Conservation (phyloP, 2,329 filamentous ascomycete genomes). For the Amesomyces nigricolor region DNA sequence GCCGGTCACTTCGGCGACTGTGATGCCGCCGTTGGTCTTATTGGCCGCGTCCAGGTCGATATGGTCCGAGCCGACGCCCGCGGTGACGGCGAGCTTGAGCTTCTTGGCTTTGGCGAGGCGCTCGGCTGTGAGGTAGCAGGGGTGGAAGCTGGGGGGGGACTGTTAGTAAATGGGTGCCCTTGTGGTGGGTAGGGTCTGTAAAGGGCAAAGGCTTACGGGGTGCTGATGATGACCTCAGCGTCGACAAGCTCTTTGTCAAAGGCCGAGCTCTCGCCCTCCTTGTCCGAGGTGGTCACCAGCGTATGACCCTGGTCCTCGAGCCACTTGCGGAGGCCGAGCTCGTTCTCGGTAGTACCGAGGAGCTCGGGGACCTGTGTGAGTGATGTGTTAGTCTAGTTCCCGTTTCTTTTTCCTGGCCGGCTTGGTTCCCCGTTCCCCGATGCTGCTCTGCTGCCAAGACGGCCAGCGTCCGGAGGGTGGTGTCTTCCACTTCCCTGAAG, state of each 20-base stretch:
- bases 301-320: constrained; percentile 96
- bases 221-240: constrained; percentile 98
- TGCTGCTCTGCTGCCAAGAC: background rate
- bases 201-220: constrained; percentile 56
- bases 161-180: too few relatives aligned
- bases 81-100: constrained; percentile 93
- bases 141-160: constrained; percentile 69
- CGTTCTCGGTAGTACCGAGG: constrained; percentile 94
- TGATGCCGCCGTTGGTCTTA: constrained; percentile 96
- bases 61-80: constrained; percentile 97
- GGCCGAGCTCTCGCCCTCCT: constrained; percentile 84
- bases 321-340: constrained; percentile 96
- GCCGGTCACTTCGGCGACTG: constrained; percentile 94
- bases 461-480: background rate
- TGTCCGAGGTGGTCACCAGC: constrained; percentile 94
- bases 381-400: background rate
- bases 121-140: constrained; percentile 93
- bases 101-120: constrained; percentile 98
- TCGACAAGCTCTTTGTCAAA: constrained; percentile 96
- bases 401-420: background rate
- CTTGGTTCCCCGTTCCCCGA: background rate
- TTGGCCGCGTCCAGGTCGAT: constrained; percentile 96
- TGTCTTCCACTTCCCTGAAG: constrained; percentile 10
- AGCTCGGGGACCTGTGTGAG: constrained; percentile 63
- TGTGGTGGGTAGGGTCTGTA: background rate